These are phyloP conservation scores for Cercospora citrullina DNA, from an alignment of 2,329 filamentous ascomycete genomes.

Conservation along the genomic window DNA sequence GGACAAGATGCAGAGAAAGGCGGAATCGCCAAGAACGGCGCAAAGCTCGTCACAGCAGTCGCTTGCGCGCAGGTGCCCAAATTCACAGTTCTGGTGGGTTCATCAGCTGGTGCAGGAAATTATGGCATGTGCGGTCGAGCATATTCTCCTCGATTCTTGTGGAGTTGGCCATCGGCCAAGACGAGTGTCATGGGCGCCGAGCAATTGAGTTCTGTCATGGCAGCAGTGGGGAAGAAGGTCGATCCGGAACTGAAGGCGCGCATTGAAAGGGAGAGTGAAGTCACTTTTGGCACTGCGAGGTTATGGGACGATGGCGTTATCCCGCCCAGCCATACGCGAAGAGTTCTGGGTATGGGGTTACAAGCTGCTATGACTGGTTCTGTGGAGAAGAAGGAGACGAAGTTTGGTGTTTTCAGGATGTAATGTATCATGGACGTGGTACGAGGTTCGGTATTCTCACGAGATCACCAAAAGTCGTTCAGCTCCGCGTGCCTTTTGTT, in stretches of 20 bases:
- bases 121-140: constrained; percentile 97
- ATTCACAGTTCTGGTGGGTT: constrained; percentile 94
- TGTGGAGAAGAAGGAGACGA: constrained; percentile 38
- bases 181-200: constrained; percentile 96
- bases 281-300: constrained; percentile 81
- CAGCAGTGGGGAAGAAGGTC: constrained; percentile 79
- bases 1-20: constrained; percentile 87
- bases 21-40: constrained; percentile 96
- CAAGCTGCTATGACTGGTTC: constrained; percentile 45
- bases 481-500: background rate
- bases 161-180: constrained; percentile 97
- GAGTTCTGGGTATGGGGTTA: constrained; percentile 51
- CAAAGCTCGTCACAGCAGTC: constrained; percentile 93
- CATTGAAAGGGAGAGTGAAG: constrained; percentile 88
- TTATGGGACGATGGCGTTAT: constrained; percentile 71
- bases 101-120: constrained; percentile 89
- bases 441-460: background rate
- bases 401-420: constrained; percentile 46
- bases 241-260: constrained; percentile 78
- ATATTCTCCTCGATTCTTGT: constrained; percentile 86
- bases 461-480: background rate
- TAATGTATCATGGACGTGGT: constrained; percentile 18
- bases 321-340: constrained; percentile 51
- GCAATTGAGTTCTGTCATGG: constrained; percentile 90
- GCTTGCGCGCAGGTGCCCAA: constrained; percentile 94